Evolutionary conservation across 495 filamentous ascomycete genomes (phyloP), one percentile per base, ranked within the genome.

Genomic region (Penicillium lagena): DNA sequence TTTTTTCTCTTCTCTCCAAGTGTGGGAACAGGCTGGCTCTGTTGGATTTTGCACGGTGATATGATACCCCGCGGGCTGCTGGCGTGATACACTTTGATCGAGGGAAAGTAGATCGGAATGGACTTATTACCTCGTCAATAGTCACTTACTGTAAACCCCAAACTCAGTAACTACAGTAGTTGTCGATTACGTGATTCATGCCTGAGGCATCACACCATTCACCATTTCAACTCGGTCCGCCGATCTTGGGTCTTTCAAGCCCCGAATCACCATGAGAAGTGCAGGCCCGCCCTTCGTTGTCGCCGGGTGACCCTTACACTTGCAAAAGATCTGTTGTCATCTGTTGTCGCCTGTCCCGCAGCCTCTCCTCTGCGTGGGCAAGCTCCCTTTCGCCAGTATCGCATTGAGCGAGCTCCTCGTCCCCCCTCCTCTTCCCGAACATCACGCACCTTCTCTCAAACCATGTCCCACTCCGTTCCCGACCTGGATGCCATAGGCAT

Each of bases 401-500:
- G 22, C 22, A 22, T 22, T 22, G 22, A 22, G 22, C 22, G 22
- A 22, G 29, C 22, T 27, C n/a, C 8, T 28, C 32, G 10, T 27
- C 45, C 17, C 12, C 35, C 37, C 28, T 3, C 7, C n/a, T 15
- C 9, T 14, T n/a, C 1, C 29, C 7, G 4, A 6, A 11, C 14
- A 9, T 32, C 58, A 49, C 50, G 4, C 22, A 22, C 6, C 22
- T 6, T 22, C 22, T 22, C 4, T 22, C 22, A 22, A 22, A 34
- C n/a, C 13, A 76, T 76, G 70, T 50, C 59, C 39, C 60, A 68
- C 34, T 66, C 71, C 9, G 73, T 75, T 14, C 75, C 75, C 31
- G 62, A 74, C 28, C 65, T 73, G 39, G 68, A 72, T 33, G 47
- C 45, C 12, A 58, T 73, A 12, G 90, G 90, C 41, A 65, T 84